Base-by-base conservation (phyloP, 2,329 filamentous ascomycete species). In the Cercospora janseana region DNA sequence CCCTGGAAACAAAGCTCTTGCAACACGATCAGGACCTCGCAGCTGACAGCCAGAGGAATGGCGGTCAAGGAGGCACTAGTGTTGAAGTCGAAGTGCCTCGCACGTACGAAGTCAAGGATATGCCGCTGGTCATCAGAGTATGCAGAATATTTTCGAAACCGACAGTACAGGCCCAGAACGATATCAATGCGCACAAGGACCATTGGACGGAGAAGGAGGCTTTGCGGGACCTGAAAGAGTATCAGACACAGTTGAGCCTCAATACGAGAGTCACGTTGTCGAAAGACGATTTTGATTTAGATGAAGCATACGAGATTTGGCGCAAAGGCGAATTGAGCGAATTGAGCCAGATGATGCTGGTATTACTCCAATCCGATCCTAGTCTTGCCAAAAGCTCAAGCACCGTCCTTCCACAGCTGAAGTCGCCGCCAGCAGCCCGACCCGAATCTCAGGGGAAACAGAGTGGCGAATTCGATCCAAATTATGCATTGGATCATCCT, bases 71-170 rank as follows among this genome's bases (percentile, higher is more conserved):
- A 10, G 71, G 82, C 27, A 81, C 80, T 40, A 87, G 85, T 6
- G 79, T 93, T 56, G 92, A 96, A 68, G 87, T 92, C 16, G 79
- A 87, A 49, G 81, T 90, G 2, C 90, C 92, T 8, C 75, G 94
- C 51, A 93, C 83, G 64, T 88, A 95, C 69, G 88, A 96, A 69
- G 86, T 97, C 66, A 95, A 93, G 70, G 93, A 98, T 66, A 98
- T 98, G 93, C 85, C 85, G 28, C 80, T 96, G 71, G 93, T 95
- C 21, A 86, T 93, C 67, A 81, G 86, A 27, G 91, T 98, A 20
- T 87, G 86, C 43, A 85, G 80, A 61, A 87, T 96, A 56, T 98
- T 97, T 70, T 87, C 86, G 35, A 78, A 92, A 52, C 83, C 83
- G 34, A 82, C 86, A 58, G 82, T 84, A 1, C 84, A 93, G 59